A percentile compares a stretch with the other conserved stretches of the same genome.
Conservation (phyloP, 495 filamentous ascomycete species). For the Aspergillus diversus region DNA sequence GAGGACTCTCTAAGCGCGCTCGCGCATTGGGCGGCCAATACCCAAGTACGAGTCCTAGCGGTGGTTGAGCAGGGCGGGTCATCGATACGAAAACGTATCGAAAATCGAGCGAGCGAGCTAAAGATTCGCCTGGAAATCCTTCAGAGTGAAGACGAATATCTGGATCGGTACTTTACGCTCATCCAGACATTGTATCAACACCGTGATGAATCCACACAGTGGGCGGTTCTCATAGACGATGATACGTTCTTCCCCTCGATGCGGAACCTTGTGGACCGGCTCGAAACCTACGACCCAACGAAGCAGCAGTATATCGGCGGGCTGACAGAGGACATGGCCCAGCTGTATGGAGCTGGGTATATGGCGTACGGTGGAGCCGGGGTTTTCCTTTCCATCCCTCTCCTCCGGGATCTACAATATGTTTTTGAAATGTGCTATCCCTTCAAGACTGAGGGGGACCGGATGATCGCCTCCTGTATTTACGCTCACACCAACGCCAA, state of each 20-base stretch:
- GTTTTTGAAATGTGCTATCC: slow-evolving; percentile 42
- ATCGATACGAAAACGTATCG: slow-evolving; percentile 28
- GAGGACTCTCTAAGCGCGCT: slow-evolving; percentile 58
- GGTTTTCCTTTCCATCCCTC: slow-evolving; percentile 57
- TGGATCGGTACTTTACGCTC: slow-evolving; percentile 64
- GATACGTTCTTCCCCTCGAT: slow-evolving; percentile 69
- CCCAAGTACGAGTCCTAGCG: slow-evolving; percentile 57
- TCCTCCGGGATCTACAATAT: slow-evolving; percentile 42
- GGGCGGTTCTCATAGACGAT: slow-evolving; percentile 67
- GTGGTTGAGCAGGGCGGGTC: slow-evolving; percentile 40
- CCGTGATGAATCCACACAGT: slow-evolving; percentile 40
- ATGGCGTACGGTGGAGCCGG: slow-evolving; percentile 64
- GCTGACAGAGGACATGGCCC: slow-evolving; percentile 54
- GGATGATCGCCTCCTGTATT: slow-evolving; percentile 56
- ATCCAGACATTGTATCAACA: slow-evolving; percentile 35
- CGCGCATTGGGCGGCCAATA: slow-evolving; percentile 62
- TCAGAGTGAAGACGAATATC: slow-evolving; percentile 46
- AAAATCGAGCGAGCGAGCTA: slow-evolving; percentile 36
- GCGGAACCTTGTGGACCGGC: slow-evolving; percentile 45
- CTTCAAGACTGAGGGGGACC: slow-evolving; percentile 46
- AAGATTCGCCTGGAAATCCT: slow-evolving; percentile 56
- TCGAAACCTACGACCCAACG: slow-evolving; percentile 49
- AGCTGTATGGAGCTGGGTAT: slow-evolving; percentile 46
- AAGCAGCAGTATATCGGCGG: slow-evolving; percentile 57
- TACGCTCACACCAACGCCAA: slow-evolving; percentile 51